These are phyloP conservation scores for Pythium dissotocum DNA, from an alignment of 352 stramenopile species.

Conservation along the genomic window DNA sequence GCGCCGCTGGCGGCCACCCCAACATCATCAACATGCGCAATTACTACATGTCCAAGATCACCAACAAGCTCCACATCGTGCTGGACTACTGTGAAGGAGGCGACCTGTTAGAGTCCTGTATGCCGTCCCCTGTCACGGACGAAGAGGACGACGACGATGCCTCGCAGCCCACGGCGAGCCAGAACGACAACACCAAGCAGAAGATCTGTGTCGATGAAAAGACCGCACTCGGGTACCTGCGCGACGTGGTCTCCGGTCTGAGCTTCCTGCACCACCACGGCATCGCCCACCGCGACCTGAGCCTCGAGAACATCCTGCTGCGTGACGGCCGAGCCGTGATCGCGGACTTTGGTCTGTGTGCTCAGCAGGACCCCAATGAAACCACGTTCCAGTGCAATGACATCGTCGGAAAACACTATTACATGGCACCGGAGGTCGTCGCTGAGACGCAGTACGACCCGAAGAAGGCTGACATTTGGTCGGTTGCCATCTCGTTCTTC, in stretches of 20 bases:
- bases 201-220: conserved; percentile 39
- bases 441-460: conserved; percentile 88
- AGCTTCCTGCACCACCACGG: conserved; percentile 65
- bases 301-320: conserved; percentile 97
- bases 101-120: conserved; percentile 68
- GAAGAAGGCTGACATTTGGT: conserved; percentile 92
- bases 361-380: conserved; percentile 50
- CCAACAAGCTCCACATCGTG: conserved; percentile 60
- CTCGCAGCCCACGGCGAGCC: conserved; percentile 7
- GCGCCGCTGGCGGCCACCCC: conserved; percentile 54
- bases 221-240: conserved; percentile 55
- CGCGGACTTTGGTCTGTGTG: conserved; percentile 72
- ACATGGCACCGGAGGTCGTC: conserved; percentile 96
- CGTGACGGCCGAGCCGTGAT: conserved; percentile 56
- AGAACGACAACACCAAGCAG: background rate
- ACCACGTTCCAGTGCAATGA: conserved; percentile 56
- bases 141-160: conserved; percentile 2
- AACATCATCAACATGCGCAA: conserved; percentile 74
- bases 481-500: conserved; percentile 92
- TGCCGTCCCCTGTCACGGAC: conserved; percentile 16
- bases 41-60: conserved; percentile 59
- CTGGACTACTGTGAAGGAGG: conserved; percentile 79
- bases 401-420: conserved; percentile 93
- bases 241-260: conserved; percentile 68
- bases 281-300: conserved; percentile 94